phyloP scores from a whole-genome alignment of 23 red algal species.

The Porphyridium purpureum region DNA sequence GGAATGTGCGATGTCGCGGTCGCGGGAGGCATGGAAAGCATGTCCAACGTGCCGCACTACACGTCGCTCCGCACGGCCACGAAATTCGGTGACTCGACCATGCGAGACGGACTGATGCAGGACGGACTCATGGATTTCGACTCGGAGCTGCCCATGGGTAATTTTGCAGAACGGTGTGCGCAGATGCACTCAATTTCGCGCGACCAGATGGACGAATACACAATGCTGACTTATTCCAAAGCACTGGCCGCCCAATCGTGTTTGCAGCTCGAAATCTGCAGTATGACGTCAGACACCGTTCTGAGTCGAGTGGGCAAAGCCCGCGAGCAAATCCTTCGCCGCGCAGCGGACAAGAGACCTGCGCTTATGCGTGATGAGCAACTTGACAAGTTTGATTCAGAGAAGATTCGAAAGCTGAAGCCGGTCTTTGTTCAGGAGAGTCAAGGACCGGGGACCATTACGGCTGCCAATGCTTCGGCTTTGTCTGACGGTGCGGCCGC shows the following conservation, averaged over 20 bases:
- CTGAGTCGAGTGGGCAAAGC: too few relatives aligned
- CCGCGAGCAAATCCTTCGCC: slow-evolving; percentile 38
- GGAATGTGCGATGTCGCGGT: slow-evolving; percentile 51
- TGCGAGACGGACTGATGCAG: slow-evolving; percentile 33
- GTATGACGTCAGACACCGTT: too few relatives aligned
- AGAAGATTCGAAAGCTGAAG: too few relatives aligned
- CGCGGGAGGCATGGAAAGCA: slow-evolving; percentile 81
- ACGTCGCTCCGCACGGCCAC: too few relatives aligned
- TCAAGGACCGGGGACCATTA: slow-evolving; percentile 72
- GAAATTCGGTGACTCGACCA: too few relatives aligned
- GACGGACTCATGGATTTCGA: slow-evolving; percentile 54
- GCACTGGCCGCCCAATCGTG: slow-evolving; percentile 21
- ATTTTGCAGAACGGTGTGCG: slow-evolving; percentile 47
- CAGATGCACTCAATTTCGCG: slow-evolving; percentile 20
- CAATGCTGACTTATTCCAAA: slow-evolving; percentile 40
- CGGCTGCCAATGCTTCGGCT: slow-evolving; percentile 74
- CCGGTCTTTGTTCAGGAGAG: too few relatives aligned
- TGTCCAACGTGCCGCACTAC: slow-evolving; percentile 69
- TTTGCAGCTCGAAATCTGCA: too few relatives aligned
- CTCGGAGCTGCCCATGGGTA: slow-evolving; percentile 33
- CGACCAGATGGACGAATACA: slow-evolving; percentile 57
- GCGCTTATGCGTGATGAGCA: slow-evolving; percentile 40
- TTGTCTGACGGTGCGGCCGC: slow-evolving; percentile 89
- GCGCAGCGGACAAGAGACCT: slow-evolving; percentile 2
- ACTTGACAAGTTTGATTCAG: slow-evolving; percentile 8